These are phyloP conservation scores for Centaurea solstitialis DNA, from an alignment of 129 eudicot species.

Conservation along the genomic window DNA sequence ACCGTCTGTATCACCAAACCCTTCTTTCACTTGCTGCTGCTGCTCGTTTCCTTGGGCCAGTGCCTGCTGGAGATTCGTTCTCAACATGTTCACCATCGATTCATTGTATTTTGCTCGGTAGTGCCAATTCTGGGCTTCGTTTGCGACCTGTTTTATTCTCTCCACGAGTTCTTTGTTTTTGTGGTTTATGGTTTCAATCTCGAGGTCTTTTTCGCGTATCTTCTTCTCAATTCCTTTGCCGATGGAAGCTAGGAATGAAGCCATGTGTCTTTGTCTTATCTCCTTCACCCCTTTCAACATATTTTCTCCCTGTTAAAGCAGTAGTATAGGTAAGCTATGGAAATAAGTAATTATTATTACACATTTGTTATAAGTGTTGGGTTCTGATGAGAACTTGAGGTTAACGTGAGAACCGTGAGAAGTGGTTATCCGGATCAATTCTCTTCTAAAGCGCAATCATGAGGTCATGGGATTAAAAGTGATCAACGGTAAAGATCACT, in stretches of 20 bases:
- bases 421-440: too few species aligned
- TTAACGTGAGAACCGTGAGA: too few species aligned
- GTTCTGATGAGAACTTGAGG: too few species aligned
- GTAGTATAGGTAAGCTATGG: not conserved
- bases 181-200: constrained; percentile 72
- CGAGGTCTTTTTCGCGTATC: constrained; percentile 69
- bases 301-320: constrained; percentile 68
- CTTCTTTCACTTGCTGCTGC: constrained; percentile 73
- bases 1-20: constrained; percentile 73
- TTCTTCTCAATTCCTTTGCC: constrained; percentile 61
- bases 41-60: constrained; percentile 60
- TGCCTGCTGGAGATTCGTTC: constrained; percentile 74
- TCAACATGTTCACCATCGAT: constrained; percentile 64
- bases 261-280: constrained; percentile 79
- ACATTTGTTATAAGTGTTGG: not conserved
- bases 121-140: constrained; percentile 93
- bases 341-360: not conserved
- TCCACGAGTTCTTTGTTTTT: constrained; percentile 79
- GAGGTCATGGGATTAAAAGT: too few species aligned
- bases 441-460: too few species aligned
- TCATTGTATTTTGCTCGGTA: constrained; percentile 93
- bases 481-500: too few species aligned
- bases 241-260: constrained; percentile 63
- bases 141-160: constrained; percentile 74
- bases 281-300: constrained; percentile 69